Conservation (phyloP, 306 rosid genomes). For the Trifolium repens region DNA sequence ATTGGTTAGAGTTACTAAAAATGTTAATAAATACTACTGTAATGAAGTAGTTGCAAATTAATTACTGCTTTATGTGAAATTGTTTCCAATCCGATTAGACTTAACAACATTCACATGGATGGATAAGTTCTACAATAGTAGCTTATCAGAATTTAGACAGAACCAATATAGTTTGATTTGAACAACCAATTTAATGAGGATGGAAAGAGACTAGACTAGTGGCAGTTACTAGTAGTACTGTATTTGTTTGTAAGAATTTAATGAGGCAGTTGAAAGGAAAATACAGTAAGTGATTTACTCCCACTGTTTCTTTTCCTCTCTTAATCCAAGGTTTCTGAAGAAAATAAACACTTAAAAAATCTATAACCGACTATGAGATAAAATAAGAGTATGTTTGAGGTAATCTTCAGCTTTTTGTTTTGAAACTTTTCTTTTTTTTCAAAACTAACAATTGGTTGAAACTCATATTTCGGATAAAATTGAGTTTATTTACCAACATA, state of each 20-base stretch:
- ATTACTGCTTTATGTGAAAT: constrained; percentile 7
- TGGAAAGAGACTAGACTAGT: neutral
- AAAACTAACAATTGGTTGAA: too few relatives aligned
- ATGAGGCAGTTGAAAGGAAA: neutral
- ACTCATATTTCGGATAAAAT: too few relatives aligned
- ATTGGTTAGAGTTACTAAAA: neutral
- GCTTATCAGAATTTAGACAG: neutral
- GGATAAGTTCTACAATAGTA: neutral
- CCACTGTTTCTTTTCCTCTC: too few relatives aligned
- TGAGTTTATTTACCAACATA: too few relatives aligned
- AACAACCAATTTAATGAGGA: neutral
- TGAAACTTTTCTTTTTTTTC: too few relatives aligned
- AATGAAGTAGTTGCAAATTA: neutral
- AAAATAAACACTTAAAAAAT: too few relatives aligned
- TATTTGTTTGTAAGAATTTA: neutral
- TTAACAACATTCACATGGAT: neutral
- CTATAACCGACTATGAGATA: too few relatives aligned
- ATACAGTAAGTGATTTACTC: too few relatives aligned
- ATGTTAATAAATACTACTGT: neutral
- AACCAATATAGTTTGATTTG: neutral
- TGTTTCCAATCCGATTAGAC: neutral
- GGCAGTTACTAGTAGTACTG: neutral
- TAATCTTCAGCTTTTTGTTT: too few relatives aligned
- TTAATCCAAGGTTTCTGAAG: too few relatives aligned
- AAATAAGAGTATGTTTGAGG: too few relatives aligned